Percentiles rank a stretch among this genome's conserved stretches.
These are phyloP conservation scores for Backusella luteola DNA, from an alignment of 192 early-diverging fungal genomes.

Conservation along the genomic window DNA sequence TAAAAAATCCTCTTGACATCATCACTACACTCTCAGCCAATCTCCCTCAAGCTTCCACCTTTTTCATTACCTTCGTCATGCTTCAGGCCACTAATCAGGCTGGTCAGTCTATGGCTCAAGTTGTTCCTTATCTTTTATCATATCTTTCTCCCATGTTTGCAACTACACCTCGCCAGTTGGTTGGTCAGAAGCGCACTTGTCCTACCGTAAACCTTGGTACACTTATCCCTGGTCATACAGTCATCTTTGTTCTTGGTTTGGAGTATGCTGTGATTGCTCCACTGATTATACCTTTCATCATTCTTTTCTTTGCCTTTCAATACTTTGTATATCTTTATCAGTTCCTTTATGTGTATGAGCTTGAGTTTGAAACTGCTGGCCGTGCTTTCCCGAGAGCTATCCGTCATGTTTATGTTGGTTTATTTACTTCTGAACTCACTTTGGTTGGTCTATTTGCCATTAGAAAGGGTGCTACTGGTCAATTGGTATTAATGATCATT, in stretches of 20 bases:
- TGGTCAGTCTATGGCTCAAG: constrained; percentile 65
- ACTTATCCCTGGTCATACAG: constrained; percentile 63
- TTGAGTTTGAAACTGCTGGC: constrained; percentile 57
- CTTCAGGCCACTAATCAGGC: constrained; percentile 68
- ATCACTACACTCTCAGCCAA: constrained; percentile 51
- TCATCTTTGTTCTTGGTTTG: constrained; percentile 71
- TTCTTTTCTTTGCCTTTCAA: constrained; percentile 69
- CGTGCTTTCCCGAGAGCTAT: constrained; percentile 60
- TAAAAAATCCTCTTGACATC: constrained; percentile 47
- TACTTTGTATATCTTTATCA: constrained; percentile 80
- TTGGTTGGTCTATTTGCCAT: constrained; percentile 73
- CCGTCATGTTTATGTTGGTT: constrained; percentile 61
- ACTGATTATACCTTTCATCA: constrained; percentile 72
- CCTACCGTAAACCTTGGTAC: constrained; percentile 54
- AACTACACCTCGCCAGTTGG: constrained; percentile 74
- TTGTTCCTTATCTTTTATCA: constrained; percentile 62
- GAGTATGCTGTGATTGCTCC: constrained; percentile 82
- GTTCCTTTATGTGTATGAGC: constrained; percentile 75
- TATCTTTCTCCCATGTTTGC: constrained; percentile 52
- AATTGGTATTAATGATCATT: constrained; percentile 44
- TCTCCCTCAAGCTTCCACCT: constrained; percentile 74
- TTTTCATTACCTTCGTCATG: constrained; percentile 85
- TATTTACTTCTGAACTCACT: constrained; percentile 72
- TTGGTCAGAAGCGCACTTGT: constrained; percentile 48
- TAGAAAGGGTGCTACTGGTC: constrained; percentile 41